Evolutionary conservation across 305 asterid genomes (phyloP).

Genomic region (Fraxinus nigra): DNA sequence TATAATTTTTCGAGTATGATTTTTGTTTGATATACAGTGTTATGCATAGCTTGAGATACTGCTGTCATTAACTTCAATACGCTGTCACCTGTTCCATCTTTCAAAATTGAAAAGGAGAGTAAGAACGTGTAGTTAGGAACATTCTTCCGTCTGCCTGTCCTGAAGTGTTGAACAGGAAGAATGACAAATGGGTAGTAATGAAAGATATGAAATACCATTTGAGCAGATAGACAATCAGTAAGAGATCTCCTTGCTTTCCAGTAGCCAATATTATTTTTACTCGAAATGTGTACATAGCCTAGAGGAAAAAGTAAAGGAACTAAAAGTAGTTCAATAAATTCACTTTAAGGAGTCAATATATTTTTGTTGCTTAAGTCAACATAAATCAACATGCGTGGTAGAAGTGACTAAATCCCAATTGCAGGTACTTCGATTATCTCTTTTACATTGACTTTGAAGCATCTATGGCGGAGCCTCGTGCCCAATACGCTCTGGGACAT

Average conservation of each 20-base stretch:
- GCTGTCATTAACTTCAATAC: background rate
- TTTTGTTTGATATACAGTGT: background rate
- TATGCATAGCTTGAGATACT: background rate
- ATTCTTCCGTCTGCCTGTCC: background rate
- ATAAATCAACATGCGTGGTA: background rate
- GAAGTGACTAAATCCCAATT: constrained; percentile 25
- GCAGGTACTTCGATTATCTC: constrained; percentile 94
- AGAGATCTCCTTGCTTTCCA: background rate
- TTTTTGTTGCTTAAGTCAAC: background rate
- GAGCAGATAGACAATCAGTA: background rate
- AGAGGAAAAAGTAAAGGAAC: background rate
- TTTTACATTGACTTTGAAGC: constrained; percentile 94
- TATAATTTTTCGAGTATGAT: background rate
- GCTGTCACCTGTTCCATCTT: background rate
- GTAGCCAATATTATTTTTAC: background rate
- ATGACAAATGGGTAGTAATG: background rate
- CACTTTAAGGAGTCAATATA: background rate
- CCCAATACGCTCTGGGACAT: constrained; percentile 78
- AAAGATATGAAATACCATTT: background rate
- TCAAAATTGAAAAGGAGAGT: background rate
- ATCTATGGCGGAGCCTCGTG: constrained; percentile 94
- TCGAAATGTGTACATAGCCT: background rate
- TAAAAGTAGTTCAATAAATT: background rate
- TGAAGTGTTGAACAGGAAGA: background rate
- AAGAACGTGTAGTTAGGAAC: background rate